phyloP scores from a whole-genome alignment of 1,284 basidiomycete species.

The Naganishia cerealis region DNA sequence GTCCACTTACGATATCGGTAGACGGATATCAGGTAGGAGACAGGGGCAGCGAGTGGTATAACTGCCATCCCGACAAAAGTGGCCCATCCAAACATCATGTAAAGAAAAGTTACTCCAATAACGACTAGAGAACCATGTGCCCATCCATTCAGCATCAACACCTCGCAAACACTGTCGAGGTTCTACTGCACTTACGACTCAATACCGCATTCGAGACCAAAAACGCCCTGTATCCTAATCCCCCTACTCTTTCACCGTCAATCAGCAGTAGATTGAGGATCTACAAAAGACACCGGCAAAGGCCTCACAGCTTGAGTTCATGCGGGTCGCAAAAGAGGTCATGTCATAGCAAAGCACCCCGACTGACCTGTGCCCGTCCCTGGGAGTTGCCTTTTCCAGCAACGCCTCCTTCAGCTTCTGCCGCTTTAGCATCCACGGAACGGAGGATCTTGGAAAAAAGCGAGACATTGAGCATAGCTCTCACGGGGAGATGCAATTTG shows the following conservation, averaged over 20 bases:
- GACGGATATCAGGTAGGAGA: slow-evolving; percentile 42
- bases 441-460: slow-evolving; percentile 51
- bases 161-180: neutral
- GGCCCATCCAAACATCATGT: slow-evolving; percentile 49
- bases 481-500: slow-evolving; percentile 12
- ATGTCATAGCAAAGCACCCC: neutral
- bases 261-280: slow-evolving; percentile 51
- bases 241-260: slow-evolving; percentile 44
- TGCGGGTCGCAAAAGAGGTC: neutral
- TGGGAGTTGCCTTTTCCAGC: slow-evolving; percentile 37
- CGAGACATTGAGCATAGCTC: slow-evolving; percentile 33
- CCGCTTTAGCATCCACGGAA: slow-evolving; percentile 47
- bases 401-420: slow-evolving; percentile 46
- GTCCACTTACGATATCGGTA: slow-evolving; percentile 44
- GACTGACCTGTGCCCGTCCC: slow-evolving; percentile 45
- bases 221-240: slow-evolving; percentile 45
- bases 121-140: slow-evolving; percentile 38
- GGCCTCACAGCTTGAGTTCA: too few relatives aligned
- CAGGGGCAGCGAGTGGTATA: slow-evolving; percentile 44
- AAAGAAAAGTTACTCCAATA: slow-evolving; percentile 46
- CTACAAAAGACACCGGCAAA: neutral
- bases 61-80: slow-evolving; percentile 47
- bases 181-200: slow-evolving; percentile 38
- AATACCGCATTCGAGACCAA: slow-evolving; percentile 44
- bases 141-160: neutral